phyloP scores from a whole-genome alignment of 2,329 filamentous ascomycete species.

The Xylariaceae sp. region DNA sequence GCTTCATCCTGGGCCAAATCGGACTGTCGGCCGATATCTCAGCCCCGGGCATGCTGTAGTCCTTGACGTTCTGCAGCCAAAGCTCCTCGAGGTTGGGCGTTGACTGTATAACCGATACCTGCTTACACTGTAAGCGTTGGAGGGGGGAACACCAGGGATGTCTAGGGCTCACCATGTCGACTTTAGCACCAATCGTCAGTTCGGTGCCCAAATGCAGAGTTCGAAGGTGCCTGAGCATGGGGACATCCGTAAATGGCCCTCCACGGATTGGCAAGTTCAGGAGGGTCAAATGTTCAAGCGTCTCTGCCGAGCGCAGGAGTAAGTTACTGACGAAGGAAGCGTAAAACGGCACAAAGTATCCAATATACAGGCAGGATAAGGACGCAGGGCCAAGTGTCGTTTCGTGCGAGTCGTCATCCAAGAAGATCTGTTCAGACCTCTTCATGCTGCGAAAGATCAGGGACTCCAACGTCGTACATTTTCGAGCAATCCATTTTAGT shows the following conservation, averaged over 20 bases:
- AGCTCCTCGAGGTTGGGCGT: constrained; percentile 24
- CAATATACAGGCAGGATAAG: constrained; percentile 2
- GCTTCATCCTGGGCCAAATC: constrained; percentile 15
- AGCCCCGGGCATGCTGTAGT: constrained; percentile 2
- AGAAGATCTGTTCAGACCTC: too few relatives aligned
- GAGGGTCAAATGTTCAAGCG: neutral
- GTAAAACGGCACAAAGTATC: constrained; percentile 15
- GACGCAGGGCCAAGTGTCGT: constrained; percentile 18
- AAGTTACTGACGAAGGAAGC: constrained; percentile 21
- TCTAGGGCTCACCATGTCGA: constrained; percentile 19
- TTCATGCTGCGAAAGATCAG: too few relatives aligned
- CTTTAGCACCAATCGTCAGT: neutral
- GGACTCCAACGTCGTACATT: constrained; percentile 13
- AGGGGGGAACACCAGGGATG: neutral
- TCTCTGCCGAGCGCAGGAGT: constrained; percentile 1
- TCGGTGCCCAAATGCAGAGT: too few relatives aligned
- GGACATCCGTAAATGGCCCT: constrained; percentile 3
- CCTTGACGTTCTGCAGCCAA: constrained; percentile 19
- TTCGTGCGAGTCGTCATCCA: constrained; percentile 1
- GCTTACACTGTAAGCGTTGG: constrained; percentile 8
- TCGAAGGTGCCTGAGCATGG: constrained; percentile 18
- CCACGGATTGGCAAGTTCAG: too few relatives aligned
- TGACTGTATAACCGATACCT: constrained; percentile 13
- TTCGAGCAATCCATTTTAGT: constrained; percentile 5
- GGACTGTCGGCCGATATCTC: constrained; percentile 5